Conservation (phyloP, 495 filamentous ascomycete genomes). For the Parachaetomium inaequale region DNA sequence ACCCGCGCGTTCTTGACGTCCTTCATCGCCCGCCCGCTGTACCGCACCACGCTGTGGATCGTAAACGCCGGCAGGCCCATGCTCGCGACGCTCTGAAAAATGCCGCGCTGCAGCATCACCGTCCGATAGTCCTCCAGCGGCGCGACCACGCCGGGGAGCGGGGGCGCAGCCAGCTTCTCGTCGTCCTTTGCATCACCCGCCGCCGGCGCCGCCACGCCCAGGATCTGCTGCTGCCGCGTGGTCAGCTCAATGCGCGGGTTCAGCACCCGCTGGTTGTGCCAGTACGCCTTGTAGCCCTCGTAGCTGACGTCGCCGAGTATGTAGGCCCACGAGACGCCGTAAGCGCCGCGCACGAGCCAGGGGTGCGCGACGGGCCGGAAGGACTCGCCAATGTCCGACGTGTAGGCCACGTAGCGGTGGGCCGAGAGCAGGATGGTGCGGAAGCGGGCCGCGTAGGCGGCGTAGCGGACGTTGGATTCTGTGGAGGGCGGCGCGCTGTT, state of each 20-base stretch:
- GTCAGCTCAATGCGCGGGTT: constrained; percentile 49
- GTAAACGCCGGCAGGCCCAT: constrained; percentile 97
- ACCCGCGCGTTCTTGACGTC: constrained; percentile 67
- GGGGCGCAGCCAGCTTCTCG: constrained; percentile 14
- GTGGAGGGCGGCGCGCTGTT: constrained; percentile 74
- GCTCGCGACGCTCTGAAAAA: constrained; percentile 85
- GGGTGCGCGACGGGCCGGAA: constrained; percentile 93
- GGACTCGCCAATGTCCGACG: constrained; percentile 93
- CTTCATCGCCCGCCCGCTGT: constrained; percentile 79
- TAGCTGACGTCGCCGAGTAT: constrained; percentile 84
- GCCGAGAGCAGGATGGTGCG: constrained; percentile 86
- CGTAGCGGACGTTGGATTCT: constrained; percentile 81
- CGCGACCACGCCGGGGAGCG: constrained; percentile 54
- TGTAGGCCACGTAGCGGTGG: constrained; percentile 97
- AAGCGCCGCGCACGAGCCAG: constrained; percentile 72
- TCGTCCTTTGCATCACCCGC: neutral
- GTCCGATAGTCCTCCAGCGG: constrained; percentile 85
- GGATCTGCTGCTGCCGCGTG: constrained; percentile 35
- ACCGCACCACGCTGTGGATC: constrained; percentile 86
- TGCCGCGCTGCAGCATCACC: constrained; percentile 82
- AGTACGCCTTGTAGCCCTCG: constrained; percentile 94
- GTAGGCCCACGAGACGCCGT: constrained; percentile 90
- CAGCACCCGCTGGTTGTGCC: constrained; percentile 64
- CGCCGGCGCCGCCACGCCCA: constrained; percentile 28
- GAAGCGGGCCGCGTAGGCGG: constrained; percentile 81